These are phyloP conservation scores for Candida morakotiae DNA, from an alignment of 805 yeast species.

Conservation along the genomic window DNA sequence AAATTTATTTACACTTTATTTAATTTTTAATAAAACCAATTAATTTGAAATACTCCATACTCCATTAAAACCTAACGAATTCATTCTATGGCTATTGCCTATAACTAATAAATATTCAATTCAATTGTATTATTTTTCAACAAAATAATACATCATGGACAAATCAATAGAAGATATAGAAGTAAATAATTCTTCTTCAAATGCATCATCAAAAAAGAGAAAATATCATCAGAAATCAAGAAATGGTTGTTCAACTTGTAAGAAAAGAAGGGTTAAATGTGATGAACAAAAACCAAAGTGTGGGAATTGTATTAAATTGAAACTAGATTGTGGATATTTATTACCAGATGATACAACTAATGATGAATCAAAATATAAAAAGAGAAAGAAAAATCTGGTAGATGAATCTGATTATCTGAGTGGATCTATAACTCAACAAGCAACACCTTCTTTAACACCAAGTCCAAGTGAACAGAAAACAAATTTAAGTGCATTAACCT, in stretches of 20 bases:
- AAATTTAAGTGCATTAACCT: constrained; percentile 4
- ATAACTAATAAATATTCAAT: too few species aligned
- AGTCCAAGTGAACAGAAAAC: constrained; percentile 8
- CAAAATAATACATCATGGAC: background rate
- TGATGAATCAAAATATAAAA: background rate
- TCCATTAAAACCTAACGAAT: too few species aligned
- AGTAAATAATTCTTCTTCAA: too few species aligned
- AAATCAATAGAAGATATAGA: too few species aligned
- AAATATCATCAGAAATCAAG: constrained; percentile 56
- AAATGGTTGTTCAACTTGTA: constrained; percentile 23
- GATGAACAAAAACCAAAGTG: constrained; percentile 24
- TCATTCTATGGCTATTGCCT: too few species aligned
- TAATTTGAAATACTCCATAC: too few species aligned
- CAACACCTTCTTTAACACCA: constrained; percentile 15
- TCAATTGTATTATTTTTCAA: constrained; percentile 3
- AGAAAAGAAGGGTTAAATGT: constrained; percentile 20
- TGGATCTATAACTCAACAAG: constrained; percentile 13
- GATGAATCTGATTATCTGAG: background rate
- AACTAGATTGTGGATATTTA: constrained; percentile 48
- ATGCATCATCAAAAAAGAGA: constrained; percentile 69
- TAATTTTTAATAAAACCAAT: too few species aligned
- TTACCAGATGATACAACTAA: constrained; percentile 1
- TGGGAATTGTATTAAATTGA: constrained; percentile 30
- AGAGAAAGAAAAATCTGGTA: background rate
- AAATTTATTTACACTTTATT: too few species aligned